Conservation (phyloP, 2,329 filamentous ascomycete genomes). For the Monilinia polystroma region DNA sequence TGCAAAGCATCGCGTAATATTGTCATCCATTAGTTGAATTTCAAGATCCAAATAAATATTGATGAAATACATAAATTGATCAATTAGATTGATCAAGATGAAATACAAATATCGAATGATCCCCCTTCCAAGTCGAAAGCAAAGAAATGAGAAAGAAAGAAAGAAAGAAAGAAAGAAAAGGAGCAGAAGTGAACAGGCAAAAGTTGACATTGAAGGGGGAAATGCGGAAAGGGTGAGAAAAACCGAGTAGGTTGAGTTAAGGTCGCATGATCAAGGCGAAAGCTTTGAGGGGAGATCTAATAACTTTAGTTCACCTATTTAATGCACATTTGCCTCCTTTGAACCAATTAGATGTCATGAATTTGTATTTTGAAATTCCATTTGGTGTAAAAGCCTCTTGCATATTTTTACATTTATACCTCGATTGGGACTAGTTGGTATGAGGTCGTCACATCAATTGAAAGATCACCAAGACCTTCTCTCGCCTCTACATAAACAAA, state of each 20-base stretch:
- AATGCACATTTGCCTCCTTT: constrained; percentile 9
- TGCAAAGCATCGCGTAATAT: background rate
- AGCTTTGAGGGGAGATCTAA: too few species aligned
- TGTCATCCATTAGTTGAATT: background rate
- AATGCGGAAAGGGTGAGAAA: constrained; percentile 1
- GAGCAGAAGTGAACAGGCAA: too few species aligned
- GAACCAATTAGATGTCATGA: background rate
- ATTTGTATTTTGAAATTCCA: background rate
- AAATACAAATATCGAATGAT: background rate
- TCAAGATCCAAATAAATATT: background rate
- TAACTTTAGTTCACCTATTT: background rate
- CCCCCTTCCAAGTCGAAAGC: background rate
- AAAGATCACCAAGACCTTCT: constrained; percentile 21
- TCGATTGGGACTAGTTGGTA: constrained; percentile 18
- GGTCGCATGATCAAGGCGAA: constrained; percentile 21
- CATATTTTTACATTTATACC: constrained; percentile 1
- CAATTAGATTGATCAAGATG: background rate
- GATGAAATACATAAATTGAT: background rate
- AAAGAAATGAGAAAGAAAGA: too few species aligned
- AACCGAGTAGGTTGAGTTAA: constrained; percentile 5
- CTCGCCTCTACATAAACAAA: constrained; percentile 22
- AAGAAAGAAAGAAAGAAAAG: too few species aligned
- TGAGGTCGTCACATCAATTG: background rate
- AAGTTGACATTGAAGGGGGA: background rate
- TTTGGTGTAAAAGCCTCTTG: too few species aligned